A percentile compares a stretch with the other conserved stretches of the same genome.
These are phyloP conservation scores for Bruguiera gymnorhiza DNA, from an alignment of 345 rosid species.

Conservation along the genomic window DNA sequence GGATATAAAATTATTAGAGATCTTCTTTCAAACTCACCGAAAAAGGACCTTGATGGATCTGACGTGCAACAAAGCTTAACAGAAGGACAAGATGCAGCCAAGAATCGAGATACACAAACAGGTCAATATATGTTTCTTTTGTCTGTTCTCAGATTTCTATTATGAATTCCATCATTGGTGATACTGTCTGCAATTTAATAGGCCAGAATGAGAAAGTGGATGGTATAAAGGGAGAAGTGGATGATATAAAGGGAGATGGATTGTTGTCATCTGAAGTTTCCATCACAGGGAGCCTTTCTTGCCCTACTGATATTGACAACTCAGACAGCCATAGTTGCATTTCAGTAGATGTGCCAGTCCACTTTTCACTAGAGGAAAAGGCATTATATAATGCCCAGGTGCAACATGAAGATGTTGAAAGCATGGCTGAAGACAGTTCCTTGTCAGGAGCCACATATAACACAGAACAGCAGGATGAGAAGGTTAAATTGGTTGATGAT, in stretches of 20 bases:
- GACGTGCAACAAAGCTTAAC: conserved; percentile 18
- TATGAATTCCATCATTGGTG: conserved; percentile 11
- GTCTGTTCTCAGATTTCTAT: neutral
- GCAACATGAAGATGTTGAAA: conserved; percentile 2
- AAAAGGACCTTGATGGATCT: conserved; percentile 25
- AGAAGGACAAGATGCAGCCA: conserved; percentile 17
- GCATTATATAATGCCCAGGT: neutral
- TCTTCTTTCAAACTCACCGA: conserved; percentile 49
- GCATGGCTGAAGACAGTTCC: neutral
- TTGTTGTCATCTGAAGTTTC: conserved; percentile 21
- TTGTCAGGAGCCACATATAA: neutral
- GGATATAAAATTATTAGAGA: conserved; percentile 66
- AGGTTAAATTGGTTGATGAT: conserved; percentile 10
- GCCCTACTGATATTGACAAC: conserved; percentile 1
- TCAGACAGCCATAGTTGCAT: conserved; percentile 14
- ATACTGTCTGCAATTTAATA: conserved; percentile 28
- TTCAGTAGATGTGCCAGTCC: neutral
- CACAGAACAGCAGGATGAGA: conserved; percentile 8
- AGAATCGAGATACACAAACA: conserved; percentile 22
- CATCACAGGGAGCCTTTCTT: neutral
- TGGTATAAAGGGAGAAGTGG: conserved; percentile 21
- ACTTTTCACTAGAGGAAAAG: neutral
- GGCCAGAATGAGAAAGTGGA: conserved; percentile 36
- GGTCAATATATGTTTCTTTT: conserved; percentile 38
- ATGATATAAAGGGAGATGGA: conserved; percentile 18